A percentile compares a stretch with the other conserved stretches of the same genome.
These are phyloP conservation scores for Aspergillus clavatus DNA, from an alignment of 2,329 filamentous ascomycete genomes.

Conservation along the genomic window DNA sequence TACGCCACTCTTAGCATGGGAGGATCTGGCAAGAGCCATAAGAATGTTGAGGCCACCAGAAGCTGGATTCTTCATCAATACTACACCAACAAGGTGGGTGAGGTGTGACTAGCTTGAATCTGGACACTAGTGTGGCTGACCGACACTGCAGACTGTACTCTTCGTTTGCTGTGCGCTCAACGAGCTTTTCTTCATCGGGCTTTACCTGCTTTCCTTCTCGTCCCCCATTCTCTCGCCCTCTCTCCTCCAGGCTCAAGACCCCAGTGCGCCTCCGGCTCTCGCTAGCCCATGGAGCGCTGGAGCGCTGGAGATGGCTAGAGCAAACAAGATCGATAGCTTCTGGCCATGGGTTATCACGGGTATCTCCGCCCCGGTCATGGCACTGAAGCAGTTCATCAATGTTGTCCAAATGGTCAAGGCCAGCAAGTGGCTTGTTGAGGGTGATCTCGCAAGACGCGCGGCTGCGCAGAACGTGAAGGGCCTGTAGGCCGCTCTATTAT, in stretches of 20 bases:
- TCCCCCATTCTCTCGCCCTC: conserved; percentile 84
- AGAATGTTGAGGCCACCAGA: conserved; percentile 82
- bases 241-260: conserved; percentile 54
- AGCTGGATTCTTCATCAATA: conserved; percentile 91
- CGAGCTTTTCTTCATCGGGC: conserved; percentile 94
- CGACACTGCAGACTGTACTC: conserved; percentile 64
- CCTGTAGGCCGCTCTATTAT: conserved; percentile 14
- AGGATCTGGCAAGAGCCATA: conserved; percentile 75
- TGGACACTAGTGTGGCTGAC: not conserved
- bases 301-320: conserved; percentile 84
- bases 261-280: conserved; percentile 53
- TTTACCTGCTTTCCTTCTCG: conserved; percentile 96
- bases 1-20: conserved; percentile 89
- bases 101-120: not conserved
- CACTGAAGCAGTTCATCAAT: conserved; percentile 89
- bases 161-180: conserved; percentile 89
- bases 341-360: conserved; percentile 75
- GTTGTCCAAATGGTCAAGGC: conserved; percentile 91
- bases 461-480: conserved; percentile 37
- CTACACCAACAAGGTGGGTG: conserved; percentile 88
- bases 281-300: conserved; percentile 86
- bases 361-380: conserved; percentile 81
- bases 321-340: conserved; percentile 83
- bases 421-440: conserved; percentile 85
- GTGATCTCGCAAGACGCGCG: conserved; percentile 66